A percentile compares a stretch with the other conserved stretches of the same genome.
Conservation (phyloP, 306 rosid species). For the Heteromeles arbutifolia region DNA sequence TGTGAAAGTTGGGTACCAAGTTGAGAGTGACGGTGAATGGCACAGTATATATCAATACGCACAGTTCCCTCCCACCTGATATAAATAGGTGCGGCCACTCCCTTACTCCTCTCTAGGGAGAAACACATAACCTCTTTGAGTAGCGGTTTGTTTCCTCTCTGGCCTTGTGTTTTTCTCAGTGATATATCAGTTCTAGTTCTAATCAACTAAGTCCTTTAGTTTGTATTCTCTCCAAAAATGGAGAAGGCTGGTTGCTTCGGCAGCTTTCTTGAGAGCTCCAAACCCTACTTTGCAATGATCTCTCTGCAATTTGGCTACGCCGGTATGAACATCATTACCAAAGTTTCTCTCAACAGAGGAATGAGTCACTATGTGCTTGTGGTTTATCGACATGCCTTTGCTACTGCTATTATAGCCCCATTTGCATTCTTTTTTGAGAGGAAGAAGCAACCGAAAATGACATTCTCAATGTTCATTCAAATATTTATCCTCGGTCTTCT, state of each 20-base stretch:
- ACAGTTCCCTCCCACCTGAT: conserved; percentile 17
- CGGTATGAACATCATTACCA: conserved; percentile 75
- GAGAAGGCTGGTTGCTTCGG: conserved; percentile 35
- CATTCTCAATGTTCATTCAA: conserved; percentile 60
- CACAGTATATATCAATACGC: not conserved
- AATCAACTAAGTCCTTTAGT: not conserved
- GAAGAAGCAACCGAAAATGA: conserved; percentile 71
- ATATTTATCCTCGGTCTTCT: conserved; percentile 69
- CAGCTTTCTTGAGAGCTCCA: conserved; percentile 46
- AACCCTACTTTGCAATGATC: conserved; percentile 84
- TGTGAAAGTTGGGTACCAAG: not conserved
- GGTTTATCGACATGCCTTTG: conserved; percentile 83
- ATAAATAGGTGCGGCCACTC: conserved; percentile 31
- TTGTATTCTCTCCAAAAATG: not conserved
- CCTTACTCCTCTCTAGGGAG: conserved; percentile 31
- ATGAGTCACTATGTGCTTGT: conserved; percentile 96
- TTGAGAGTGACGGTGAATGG: not conserved
- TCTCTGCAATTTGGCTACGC: conserved; percentile 78
- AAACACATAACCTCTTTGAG: conserved; percentile 32
- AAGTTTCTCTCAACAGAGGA: conserved; percentile 73
- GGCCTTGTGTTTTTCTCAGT: not conserved
- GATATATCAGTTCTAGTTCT: not conserved
- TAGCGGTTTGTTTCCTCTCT: conserved; percentile 26
- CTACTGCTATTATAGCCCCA: conserved; percentile 64
- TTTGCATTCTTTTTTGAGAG: conserved; percentile 75